phyloP scores from a whole-genome alignment of 768 basidiomycete genomes.

The Amanita pallidorosea region DNA sequence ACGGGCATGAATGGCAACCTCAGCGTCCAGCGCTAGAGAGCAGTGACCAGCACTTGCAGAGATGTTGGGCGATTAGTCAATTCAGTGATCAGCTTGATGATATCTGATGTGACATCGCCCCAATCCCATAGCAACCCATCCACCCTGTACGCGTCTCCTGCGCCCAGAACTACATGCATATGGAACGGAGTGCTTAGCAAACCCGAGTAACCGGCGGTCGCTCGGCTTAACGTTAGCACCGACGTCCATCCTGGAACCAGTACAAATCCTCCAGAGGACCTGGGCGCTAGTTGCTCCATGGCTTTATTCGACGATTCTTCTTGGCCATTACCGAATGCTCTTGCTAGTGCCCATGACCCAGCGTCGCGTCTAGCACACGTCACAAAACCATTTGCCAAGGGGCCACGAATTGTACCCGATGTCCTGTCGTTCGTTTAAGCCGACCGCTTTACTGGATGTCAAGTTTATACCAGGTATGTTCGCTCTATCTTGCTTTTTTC shows the following conservation, averaged over 20 bases:
- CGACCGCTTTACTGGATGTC: constrained; percentile 23
- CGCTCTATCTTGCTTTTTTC: no score
- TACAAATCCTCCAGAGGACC: no score
- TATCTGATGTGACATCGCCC: not conserved
- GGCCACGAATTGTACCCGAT: constrained; percentile 28
- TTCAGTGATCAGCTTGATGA: not conserved
- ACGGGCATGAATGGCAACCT: constrained; percentile 5
- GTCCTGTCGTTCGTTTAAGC: constrained; percentile 28
- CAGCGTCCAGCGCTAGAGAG: constrained; percentile 20
- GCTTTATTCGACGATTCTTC: no score
- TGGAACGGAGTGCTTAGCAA: no score
- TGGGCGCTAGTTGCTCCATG: not conserved
- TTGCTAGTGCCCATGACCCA: no score
- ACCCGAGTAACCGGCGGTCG: no score
- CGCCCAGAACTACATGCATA: no score
- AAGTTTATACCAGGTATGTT: constrained; percentile 29
- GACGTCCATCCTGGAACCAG: no score
- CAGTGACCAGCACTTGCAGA: constrained; percentile 19
- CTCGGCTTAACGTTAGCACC: not conserved
- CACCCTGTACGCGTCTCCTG: not conserved
- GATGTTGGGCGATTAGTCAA: not conserved
- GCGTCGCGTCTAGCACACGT: no score
- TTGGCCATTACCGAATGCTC: no score
- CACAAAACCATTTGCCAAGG: no score
- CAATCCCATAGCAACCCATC: not conserved